These are phyloP conservation scores for Colletotrichum sp. DNA, from an alignment of 2,329 filamentous ascomycete genomes.

Conservation along the genomic window DNA sequence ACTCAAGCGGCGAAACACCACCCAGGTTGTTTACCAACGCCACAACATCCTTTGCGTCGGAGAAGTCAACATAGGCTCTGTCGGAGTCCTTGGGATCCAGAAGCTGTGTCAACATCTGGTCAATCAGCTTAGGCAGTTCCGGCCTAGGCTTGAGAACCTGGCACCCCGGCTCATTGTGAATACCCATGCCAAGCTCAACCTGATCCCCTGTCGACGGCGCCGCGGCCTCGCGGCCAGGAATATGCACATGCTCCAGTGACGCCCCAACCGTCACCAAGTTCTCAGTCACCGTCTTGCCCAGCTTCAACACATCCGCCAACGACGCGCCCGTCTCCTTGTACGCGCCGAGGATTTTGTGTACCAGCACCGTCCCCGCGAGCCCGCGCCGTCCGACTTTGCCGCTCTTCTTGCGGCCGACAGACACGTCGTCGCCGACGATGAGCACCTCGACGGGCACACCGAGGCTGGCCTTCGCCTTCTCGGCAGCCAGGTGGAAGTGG, in stretches of 20 bases:
- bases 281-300: conserved; percentile 49
- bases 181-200: conserved; percentile 76
- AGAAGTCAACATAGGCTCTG: conserved; percentile 64
- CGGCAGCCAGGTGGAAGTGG: conserved; percentile 49
- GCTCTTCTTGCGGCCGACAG: conserved; percentile 63
- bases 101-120: conserved; percentile 70
- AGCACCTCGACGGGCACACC: conserved; percentile 8
- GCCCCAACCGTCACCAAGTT: conserved; percentile 58
- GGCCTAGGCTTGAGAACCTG: conserved; percentile 48
- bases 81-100: conserved; percentile 67
- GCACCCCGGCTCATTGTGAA: conserved; percentile 69
- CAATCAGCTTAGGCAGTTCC: conserved; percentile 52
- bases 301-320: conserved; percentile 46
- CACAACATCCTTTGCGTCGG: conserved; percentile 62
- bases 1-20: conserved; percentile 69
- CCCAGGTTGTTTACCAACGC: conserved; percentile 74
- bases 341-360: conserved; percentile 70
- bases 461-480: conserved; percentile 29
- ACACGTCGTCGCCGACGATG: conserved; percentile 66
- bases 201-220: conserved; percentile 50
- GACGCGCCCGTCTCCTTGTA: conserved; percentile 36
- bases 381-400: conserved; percentile 72
- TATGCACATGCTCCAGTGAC: conserved; percentile 58
- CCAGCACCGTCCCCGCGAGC: conserved; percentile 69
- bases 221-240: conserved; percentile 49